Base-by-base conservation (phyloP, 2,329 filamentous ascomycete genomes). In the Emmonsia crescens region DNA sequence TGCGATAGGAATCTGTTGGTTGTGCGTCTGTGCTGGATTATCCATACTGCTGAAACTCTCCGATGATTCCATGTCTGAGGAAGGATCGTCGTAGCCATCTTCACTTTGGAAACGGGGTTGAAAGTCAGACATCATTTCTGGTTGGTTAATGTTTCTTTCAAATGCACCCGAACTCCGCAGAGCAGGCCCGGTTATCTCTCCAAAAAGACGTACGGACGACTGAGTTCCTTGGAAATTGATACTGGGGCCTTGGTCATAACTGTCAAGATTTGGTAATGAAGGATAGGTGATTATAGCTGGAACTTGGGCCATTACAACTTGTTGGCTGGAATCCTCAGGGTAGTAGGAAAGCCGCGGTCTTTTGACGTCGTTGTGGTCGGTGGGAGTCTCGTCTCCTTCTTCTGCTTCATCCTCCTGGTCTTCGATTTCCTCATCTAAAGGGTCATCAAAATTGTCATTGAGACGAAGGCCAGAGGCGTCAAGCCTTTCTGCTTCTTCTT, bases 381-480 rank as follows among this genome's bases (percentile, higher is more conserved):
- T 59, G 19, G 54, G 31, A 16, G 62, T 62, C 12, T 75, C 68
- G 9, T 70, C 66, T 14, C 75, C 68, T 14, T 75, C 68, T 38
- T 73, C 70, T 56, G 74, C 67, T 49, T 72, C 71, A 63, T 69
- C 71, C 19, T 71, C 68, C 40, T 73, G 70, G 42, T 69, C 76
- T 14, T 72, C 66, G 16, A 57, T 57, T 46, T 40, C 33, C 44
- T 68, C 61, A 60, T 70, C 66, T n/a, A 58, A 68, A n/a, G 74
- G 63, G 58, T 71, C 65, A 14, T 40, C 21, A 33, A 38, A 9
- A 14, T 40, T 66, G 31, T 74, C 73, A 29, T 80, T 70, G 1
- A 90, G 74, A 63, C 83, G 89, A 31, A 90, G 76, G 64, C 87
- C 85, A 0, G 86, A 88, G 1, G 86, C 82, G 64, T 79, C 75